phyloP scores from a whole-genome alignment of 352 stramenopile species.

The Peronospora belbahrii region DNA sequence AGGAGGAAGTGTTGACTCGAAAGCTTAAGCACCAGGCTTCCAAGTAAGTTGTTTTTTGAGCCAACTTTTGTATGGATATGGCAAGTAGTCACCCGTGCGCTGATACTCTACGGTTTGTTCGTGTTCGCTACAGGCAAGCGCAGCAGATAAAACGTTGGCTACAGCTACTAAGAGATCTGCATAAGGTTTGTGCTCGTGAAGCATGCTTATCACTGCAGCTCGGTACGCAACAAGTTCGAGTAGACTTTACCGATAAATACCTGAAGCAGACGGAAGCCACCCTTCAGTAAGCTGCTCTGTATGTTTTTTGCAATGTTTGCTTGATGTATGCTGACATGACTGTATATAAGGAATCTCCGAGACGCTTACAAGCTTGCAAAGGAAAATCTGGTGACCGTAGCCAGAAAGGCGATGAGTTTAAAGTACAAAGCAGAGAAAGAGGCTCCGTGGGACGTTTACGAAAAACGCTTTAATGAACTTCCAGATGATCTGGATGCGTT shows the following conservation, averaged over 20 bases:
- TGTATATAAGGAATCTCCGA: constrained; percentile 31
- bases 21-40: constrained; percentile 63
- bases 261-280: constrained; percentile 44
- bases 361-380: constrained; percentile 59
- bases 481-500: constrained; percentile 76
- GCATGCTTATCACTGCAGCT: constrained; percentile 45
- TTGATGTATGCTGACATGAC: constrained; percentile 1
- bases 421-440: constrained; percentile 61
- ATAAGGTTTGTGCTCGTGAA: constrained; percentile 41
- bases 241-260: constrained; percentile 54
- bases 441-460: constrained; percentile 55
- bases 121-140: constrained; percentile 34
- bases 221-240: constrained; percentile 57
- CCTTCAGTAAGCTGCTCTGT: constrained; percentile 29
- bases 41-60: constrained; percentile 45
- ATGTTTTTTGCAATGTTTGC: neutral
- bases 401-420: constrained; percentile 58
- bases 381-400: constrained; percentile 48
- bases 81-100: neutral
- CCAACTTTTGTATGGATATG: neutral
- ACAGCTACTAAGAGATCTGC: constrained; percentile 43
- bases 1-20: constrained; percentile 63
- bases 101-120: constrained; percentile 4
- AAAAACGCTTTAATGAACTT: constrained; percentile 50
- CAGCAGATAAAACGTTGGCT: constrained; percentile 62